Conservation (phyloP, 352 stramenopile genomes). For the Globisporangium iwayamae region DNA sequence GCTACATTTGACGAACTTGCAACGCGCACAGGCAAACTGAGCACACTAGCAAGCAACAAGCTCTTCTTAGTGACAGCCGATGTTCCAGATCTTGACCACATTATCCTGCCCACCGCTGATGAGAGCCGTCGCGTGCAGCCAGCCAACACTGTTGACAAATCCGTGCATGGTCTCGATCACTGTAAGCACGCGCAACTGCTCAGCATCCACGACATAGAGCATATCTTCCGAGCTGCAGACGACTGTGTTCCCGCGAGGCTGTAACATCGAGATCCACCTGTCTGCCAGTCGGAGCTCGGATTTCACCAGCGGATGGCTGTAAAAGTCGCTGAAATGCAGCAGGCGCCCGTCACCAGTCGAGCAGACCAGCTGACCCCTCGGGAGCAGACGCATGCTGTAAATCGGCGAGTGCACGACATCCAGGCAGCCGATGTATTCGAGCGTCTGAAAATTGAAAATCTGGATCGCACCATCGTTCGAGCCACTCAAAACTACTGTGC, state of each 20-base stretch:
- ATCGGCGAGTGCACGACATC: constrained; percentile 43
- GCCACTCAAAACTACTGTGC: constrained; percentile 41
- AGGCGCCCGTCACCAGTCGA: constrained; percentile 67
- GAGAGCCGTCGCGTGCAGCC: constrained; percentile 37
- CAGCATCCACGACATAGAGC: constrained; percentile 53
- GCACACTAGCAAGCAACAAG: neutral
- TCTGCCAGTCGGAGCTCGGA: constrained; percentile 39
- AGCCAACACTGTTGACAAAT: constrained; percentile 63
- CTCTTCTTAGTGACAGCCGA: constrained; percentile 21
- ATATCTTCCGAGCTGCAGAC: constrained; percentile 58
- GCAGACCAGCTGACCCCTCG: constrained; percentile 35
- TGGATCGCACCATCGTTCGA: constrained; percentile 80
- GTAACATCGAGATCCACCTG: constrained; percentile 64
- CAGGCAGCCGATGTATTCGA: constrained; percentile 43
- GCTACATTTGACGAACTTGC: constrained; percentile 48
- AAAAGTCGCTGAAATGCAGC: constrained; percentile 36
- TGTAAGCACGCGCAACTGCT: constrained; percentile 30
- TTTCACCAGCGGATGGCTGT: constrained; percentile 11
- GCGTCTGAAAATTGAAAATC: constrained; percentile 42
- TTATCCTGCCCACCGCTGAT: constrained; percentile 65
- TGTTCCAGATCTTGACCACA: constrained; percentile 65
- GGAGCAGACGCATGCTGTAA: constrained; percentile 41
- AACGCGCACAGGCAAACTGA: constrained; percentile 4
- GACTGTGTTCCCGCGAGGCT: constrained; percentile 35
- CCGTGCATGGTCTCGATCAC: constrained; percentile 48